Conservation (phyloP, 2,329 filamentous ascomycete species). For the Fusarium poae region DNA sequence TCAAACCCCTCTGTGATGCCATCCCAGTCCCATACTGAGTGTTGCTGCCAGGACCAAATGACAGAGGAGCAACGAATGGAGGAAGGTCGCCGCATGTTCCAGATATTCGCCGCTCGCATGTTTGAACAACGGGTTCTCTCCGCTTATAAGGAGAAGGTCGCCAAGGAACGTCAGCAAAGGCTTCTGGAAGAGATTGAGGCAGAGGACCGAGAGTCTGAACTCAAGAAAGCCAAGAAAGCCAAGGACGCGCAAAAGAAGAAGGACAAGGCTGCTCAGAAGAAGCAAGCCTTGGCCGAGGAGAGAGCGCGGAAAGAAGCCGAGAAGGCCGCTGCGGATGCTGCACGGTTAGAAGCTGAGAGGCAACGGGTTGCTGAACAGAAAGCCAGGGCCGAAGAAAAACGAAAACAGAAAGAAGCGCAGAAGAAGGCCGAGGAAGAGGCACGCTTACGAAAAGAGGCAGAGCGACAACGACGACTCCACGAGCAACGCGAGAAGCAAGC, state of each 20-base stretch:
- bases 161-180: conserved; percentile 89
- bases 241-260: conserved; percentile 96
- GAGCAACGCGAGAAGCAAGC: conserved; percentile 89
- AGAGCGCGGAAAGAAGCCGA: conserved; percentile 89
- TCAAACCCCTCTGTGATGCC: conserved; percentile 57
- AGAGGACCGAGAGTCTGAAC: conserved; percentile 79
- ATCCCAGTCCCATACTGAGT: conserved; percentile 59
- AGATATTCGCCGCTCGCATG: conserved; percentile 99
- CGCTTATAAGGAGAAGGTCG: conserved; percentile 98
- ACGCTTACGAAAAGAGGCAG: conserved; percentile 83
- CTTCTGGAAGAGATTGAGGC: conserved; percentile 92
- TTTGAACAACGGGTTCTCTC: conserved; percentile 97
- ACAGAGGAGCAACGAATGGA: conserved; percentile 99
- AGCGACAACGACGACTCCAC: conserved; percentile 81
- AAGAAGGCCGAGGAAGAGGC: conserved; percentile 93
- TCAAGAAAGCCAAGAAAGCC: conserved; percentile 91
- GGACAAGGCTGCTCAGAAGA: conserved; percentile 91
- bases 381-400: conserved; percentile 87
- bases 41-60: conserved; percentile 83
- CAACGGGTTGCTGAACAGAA: conserved; percentile 84
- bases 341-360: conserved; percentile 79
- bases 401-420: conserved; percentile 90
- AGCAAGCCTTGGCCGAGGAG: conserved; percentile 90
- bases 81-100: conserved; percentile 97
- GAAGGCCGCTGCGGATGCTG: conserved; percentile 87